Percentiles rank a stretch among this genome's conserved stretches.
Conservation (phyloP, 116 monocot species). For the Iris pallida region DNA sequence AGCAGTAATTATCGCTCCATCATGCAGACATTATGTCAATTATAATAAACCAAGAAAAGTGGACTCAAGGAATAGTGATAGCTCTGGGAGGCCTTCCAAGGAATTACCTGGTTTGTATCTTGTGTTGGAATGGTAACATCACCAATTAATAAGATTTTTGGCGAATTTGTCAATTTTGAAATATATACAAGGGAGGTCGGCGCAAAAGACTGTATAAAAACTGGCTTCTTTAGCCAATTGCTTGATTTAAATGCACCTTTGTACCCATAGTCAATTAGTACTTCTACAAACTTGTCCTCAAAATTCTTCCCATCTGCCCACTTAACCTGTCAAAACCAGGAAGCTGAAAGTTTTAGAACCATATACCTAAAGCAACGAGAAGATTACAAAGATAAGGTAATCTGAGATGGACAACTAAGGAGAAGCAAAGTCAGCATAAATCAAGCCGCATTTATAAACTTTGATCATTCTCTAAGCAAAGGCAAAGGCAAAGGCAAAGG, state of each 20-base stretch:
- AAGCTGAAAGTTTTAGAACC: not conserved
- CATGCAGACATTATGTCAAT: too few species aligned
- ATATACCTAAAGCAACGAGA: too few species aligned
- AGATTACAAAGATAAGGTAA: too few species aligned
- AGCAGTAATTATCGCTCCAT: too few species aligned
- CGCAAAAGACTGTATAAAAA: slow-evolving; percentile 84
- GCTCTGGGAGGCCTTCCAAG: too few species aligned
- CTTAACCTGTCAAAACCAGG: slow-evolving; percentile 50
- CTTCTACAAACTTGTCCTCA: slow-evolving; percentile 82
- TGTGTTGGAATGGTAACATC: slow-evolving; percentile 49
- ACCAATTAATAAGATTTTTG: slow-evolving; percentile 55
- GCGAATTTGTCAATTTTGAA: slow-evolving; percentile 52
- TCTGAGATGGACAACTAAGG: too few species aligned
- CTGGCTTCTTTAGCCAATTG: slow-evolving; percentile 58
- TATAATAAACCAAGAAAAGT: too few species aligned
- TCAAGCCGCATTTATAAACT: too few species aligned
- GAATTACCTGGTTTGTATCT: slow-evolving; percentile 75
- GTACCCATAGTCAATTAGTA: slow-evolving; percentile 71
- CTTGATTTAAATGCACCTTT: slow-evolving; percentile 69
- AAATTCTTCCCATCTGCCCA: slow-evolving; percentile 74
- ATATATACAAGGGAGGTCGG: slow-evolving; percentile 48
- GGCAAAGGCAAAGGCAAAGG: too few species aligned
- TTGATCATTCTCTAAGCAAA: too few species aligned
- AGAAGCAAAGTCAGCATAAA: too few species aligned
- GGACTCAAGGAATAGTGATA: too few species aligned